Evolutionary conservation across 768 basidiomycete genomes (phyloP), one percentile per base, ranked within the genome.

Genomic region (Lactifluus rugatus): DNA sequence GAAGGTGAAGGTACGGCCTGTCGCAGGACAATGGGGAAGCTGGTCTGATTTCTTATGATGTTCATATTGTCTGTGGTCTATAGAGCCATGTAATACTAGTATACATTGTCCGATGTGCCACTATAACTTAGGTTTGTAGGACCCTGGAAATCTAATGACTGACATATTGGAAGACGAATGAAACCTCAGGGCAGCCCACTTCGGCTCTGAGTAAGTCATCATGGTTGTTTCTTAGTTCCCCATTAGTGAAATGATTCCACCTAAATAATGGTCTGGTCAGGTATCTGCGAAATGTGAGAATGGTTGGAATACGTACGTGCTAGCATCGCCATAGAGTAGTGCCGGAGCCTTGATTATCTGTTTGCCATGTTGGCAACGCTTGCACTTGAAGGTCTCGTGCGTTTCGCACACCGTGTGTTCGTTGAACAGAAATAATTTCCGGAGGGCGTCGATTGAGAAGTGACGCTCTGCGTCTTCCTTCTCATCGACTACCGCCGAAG

Each of bases 351-450:
- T 97, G 66, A 81, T 76, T 45, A 78, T 67, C 70, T 98, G 96
- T 66, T 80, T 87, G 19, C 92, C 93, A 61, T 93, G 77, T 72
- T 81, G 86, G 71, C 93, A 95, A 51, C 90, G 80, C 70, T 89
- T 91, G 72, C 92, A 94, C 72, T 98, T 98, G 81, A 95, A 98
- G 8, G 93, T 94, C 67, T 98, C 95, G 66, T 99, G 96, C 34
- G 96, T 98, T 68, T 98, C 93, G 65, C 89, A 92, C 10, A 83
- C 69, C 6, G 93, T 94, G 48, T 81, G 73, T 64, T 93, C 85
- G 56, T 94, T 93, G 75, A 93, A 94, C 36, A 81, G 76, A 77
- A 99, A 99, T 44, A 99, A 76, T 68, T 97, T 87, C 42, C 93
- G 79, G 28, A 99, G 81, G 17, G 87, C 77, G 65, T 97, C 93